Evolutionary conservation across 371 early-diverging fungal species (phyloP).

Genomic region (Rhizomucor miehei): DNA sequence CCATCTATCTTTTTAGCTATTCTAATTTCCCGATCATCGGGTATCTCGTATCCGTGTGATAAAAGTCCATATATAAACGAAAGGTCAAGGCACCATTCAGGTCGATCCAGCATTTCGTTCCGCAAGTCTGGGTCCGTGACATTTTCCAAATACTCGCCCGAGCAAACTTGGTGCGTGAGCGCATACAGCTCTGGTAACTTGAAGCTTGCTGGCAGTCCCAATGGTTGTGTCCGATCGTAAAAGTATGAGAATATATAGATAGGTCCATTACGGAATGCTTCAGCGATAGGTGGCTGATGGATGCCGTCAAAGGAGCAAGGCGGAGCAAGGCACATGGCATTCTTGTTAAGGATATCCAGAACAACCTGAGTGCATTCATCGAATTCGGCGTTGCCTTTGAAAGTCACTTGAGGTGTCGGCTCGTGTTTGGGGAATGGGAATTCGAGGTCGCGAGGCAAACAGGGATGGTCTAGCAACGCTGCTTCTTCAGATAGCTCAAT

Average conservation of each 20-base stretch:
- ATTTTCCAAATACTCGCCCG: constrained; percentile 50
- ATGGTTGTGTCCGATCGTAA: constrained; percentile 81
- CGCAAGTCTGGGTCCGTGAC: constrained; percentile 37
- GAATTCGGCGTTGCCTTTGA: constrained; percentile 46
- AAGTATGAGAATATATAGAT: constrained; percentile 96
- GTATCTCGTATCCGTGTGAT: constrained; percentile 82
- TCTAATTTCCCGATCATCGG: constrained; percentile 64
- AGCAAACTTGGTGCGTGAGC: constrained; percentile 66
- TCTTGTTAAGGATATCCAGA: constrained; percentile 59
- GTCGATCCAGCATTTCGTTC: constrained; percentile 54
- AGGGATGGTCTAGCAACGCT: constrained; percentile 45
- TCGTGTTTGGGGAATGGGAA: constrained; percentile 27
- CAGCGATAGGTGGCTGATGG: constrained; percentile 77
- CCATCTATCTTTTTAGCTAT: constrained; percentile 92
- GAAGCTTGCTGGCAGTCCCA: constrained; percentile 63
- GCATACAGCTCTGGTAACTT: constrained; percentile 54
- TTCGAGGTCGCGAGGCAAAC: constrained; percentile 47
- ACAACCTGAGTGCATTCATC: constrained; percentile 50
- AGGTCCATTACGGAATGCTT: constrained; percentile 70
- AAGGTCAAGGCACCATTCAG: constrained; percentile 87
- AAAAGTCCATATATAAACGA: constrained; percentile 85
- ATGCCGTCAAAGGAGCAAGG: constrained; percentile 93
- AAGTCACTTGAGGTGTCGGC: constrained; percentile 17
- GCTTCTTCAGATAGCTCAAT: constrained; percentile 11
- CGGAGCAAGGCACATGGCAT: constrained; percentile 47